Base-by-base conservation (phyloP, 495 filamentous ascomycete genomes). In the Hyaloscypha bicolor region DNA sequence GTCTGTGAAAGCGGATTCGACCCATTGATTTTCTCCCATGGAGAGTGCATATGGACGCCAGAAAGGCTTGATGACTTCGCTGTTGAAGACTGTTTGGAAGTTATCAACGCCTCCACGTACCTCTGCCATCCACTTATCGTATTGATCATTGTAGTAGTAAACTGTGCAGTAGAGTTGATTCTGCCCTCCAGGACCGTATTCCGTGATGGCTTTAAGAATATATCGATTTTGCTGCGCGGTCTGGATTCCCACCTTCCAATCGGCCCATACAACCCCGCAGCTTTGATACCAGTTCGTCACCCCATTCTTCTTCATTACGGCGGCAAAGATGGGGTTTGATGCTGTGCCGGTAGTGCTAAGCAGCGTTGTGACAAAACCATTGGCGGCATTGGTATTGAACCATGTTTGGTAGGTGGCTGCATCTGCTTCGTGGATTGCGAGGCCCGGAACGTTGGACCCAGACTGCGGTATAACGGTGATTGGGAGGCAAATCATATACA, bases 41-140 rank as follows among this genome's bases (percentile, higher is more conserved):
- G 65, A 39, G 14, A 68, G 52, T 4, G 55, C 60, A 11, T 57
- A 42, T 0, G 61, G 60, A 22, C 65, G 60, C 66, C 69, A 68
- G 62, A 55, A 65, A 11, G 60, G 66, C 58, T 71, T 68, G 21
- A 55, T 57, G 3, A 37, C 53, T 30, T 71, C 65, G 12, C 25
- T 19, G 55, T 62, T 65, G 45, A 69, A 60, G 2, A 33, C 58
- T 16, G 55, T 52, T 35, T 64, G 61, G 30, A 65, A 61, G 33
- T 71, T 33, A 31, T 66, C 32, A 32, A 59, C 60, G 19, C 59
- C 60, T 53, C 53, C 37, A 2, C 33, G 12, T 12, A 45, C 14
- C 22, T 22, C 39, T 5, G 52, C 6, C 8, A 30, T 57, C 51
- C 37, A 57, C 53, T 65, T 65, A 31, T 65, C 63, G 29, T 55